Base-by-base conservation (phyloP, 441 rosid genomes). In the Syzygium malaccense region DNA sequence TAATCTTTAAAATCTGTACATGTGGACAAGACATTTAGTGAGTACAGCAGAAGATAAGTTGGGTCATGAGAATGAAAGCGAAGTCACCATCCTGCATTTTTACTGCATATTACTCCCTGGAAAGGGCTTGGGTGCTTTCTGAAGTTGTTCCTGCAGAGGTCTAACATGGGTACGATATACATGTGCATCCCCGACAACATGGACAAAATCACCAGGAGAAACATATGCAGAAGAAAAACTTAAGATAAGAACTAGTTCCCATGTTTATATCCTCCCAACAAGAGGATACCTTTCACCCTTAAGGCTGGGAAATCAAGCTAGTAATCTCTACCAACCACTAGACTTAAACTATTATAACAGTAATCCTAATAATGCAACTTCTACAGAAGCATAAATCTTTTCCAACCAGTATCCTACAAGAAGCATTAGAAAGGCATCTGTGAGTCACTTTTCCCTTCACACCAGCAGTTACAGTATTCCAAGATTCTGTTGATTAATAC, bases 91-190 rank as follows among this genome's bases (percentile, higher is more conserved):
- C 33, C 83, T 51, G 68, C 78, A 33, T 75, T 25, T 86, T 85
- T 23, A 75, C 56, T 75, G 48, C 53, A 87, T 25, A 60, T 48
- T 83, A 91, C 96, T 95, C 86, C 95, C 99, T 85, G 99, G 98
- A 91, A 96, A 96, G 89, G 98, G 97, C 91, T 93, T 97, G 32
- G 99, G 98, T 86, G 88, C 91, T 91, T 96, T 97, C 95, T 93
- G 93, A 92, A 97, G 98, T 91, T 96, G 98, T 88, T 94, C 98
- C 88, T 96, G 92, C 55, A 97, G 92, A 87, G 98, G 98, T 91
- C 96, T 93, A 75, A 94, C 90, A 90, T 96, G 98, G 91, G 88
- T 95, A 62, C 89, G 87, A 91, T 95, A 96, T 85, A 96, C 96
- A 94, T 96, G 98, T 89, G 98, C 92, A 93, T 97, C 98, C 71